These are phyloP conservation scores for Mytilinidion resinicola DNA, from an alignment of 495 filamentous ascomycete species.

Conservation along the genomic window DNA sequence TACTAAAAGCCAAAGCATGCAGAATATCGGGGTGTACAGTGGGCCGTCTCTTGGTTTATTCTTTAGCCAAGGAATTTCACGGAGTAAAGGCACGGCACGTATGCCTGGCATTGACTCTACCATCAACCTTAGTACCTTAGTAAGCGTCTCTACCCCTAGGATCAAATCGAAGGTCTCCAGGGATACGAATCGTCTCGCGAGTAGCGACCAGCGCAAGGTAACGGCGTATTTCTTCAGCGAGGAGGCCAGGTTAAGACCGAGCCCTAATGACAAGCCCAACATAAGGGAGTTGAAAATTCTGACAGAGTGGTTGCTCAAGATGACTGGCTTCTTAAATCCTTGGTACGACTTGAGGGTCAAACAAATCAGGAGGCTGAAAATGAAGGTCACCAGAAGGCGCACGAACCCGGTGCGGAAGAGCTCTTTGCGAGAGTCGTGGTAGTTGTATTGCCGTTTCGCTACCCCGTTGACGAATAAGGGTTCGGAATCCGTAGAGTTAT, in stretches of 20 bases:
- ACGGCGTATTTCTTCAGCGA: constrained; percentile 25
- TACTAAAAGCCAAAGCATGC: constrained; percentile 18
- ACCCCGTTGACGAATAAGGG: constrained; percentile 2
- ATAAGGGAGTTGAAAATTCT: constrained; percentile 23
- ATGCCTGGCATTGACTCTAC: constrained; percentile 17
- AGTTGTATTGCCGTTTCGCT: constrained; percentile 12
- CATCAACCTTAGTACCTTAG: constrained; percentile 22
- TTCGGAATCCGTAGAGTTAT: not conserved
- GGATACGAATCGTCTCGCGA: constrained; percentile 16
- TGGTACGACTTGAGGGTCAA: constrained; percentile 17
- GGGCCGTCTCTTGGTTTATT: constrained; percentile 19
- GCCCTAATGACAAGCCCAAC: constrained; percentile 20
- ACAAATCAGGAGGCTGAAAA: constrained; percentile 14
- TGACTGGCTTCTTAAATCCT: constrained; percentile 6
- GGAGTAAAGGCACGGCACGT: not conserved
- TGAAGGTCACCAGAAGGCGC: constrained; percentile 12
- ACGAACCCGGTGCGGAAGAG: constrained; percentile 11
- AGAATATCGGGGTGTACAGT: constrained; percentile 15
- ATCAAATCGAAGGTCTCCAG: constrained; percentile 24
- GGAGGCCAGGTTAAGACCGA: constrained; percentile 27
- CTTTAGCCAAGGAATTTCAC: constrained; percentile 20
- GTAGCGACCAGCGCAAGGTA: constrained; percentile 23
- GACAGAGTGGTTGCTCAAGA: not conserved
- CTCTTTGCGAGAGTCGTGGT: constrained; percentile 18
- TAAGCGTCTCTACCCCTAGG: constrained; percentile 20